These are phyloP conservation scores for Verticillium tricorpus DNA, from an alignment of 2,329 filamentous ascomycete genomes.

Conservation along the genomic window DNA sequence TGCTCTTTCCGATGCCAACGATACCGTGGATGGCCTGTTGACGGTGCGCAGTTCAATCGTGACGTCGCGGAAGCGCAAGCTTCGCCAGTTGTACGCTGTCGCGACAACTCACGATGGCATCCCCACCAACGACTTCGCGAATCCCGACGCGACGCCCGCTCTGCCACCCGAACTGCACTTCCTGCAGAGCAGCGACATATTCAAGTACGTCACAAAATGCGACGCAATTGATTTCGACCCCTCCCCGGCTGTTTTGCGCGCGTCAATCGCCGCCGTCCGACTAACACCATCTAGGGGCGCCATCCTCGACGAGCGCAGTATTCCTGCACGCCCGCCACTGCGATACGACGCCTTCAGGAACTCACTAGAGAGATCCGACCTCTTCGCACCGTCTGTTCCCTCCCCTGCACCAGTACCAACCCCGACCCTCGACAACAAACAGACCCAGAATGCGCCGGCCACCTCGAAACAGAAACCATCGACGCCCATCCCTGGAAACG, in stretches of 20 bases:
- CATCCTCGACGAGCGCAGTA: slow-evolving; percentile 43
- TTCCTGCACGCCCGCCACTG: slow-evolving; percentile 43
- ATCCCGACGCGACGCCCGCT: slow-evolving; percentile 50
- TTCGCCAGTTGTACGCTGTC: slow-evolving; percentile 73
- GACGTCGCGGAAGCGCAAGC: slow-evolving; percentile 83
- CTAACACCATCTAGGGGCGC: background rate
- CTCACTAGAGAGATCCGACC: slow-evolving; percentile 25
- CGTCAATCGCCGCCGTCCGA: background rate
- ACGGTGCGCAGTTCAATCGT: slow-evolving; percentile 60
- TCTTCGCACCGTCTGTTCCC: slow-evolving; percentile 5
- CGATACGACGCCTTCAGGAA: slow-evolving; percentile 39
- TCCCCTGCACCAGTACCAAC: slow-evolving; percentile 4
- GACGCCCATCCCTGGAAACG: background rate
- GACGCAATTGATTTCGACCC: slow-evolving; percentile 12
- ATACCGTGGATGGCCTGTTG: slow-evolving; percentile 40
- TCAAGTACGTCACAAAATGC: slow-evolving; percentile 46
- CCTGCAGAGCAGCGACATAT: slow-evolving; percentile 51
- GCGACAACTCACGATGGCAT: slow-evolving; percentile 31
- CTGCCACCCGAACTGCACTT: slow-evolving; percentile 51
- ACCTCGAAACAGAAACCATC: background rate
- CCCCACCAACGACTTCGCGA: slow-evolving; percentile 48
- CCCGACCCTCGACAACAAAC: slow-evolving; percentile 11
- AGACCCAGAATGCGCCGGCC: background rate
- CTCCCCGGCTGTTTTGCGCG: slow-evolving; percentile 2
- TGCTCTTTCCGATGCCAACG: slow-evolving; percentile 43